Evolutionary conservation across 306 rosid species (phyloP).

Genomic region (Cucurbita maxima): DNA sequence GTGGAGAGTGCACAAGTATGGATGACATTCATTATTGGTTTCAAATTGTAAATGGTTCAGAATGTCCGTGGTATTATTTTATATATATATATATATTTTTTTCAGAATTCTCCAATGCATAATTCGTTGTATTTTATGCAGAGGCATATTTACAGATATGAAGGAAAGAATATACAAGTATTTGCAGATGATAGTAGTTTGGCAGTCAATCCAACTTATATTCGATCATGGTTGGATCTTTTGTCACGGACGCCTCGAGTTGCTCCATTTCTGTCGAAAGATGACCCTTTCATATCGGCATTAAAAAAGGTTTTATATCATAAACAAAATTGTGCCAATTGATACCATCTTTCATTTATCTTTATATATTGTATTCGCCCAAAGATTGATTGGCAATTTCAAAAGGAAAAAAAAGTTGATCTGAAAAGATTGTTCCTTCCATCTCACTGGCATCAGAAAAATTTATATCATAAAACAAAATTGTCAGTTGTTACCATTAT

Average conservation of each 20-base stretch:
- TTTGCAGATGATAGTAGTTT: constrained; percentile 73
- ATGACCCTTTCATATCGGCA: constrained; percentile 60
- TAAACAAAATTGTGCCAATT: not conserved
- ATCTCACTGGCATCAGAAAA: constrained; percentile 42
- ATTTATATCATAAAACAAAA: constrained; percentile 13
- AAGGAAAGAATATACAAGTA: constrained; percentile 58
- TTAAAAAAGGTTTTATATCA: constrained; percentile 61
- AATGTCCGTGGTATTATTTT: not conserved
- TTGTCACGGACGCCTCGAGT: constrained; percentile 85
- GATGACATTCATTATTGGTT: not conserved
- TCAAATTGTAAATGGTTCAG: not conserved
- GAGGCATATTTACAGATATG: constrained; percentile 85
- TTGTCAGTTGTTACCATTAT: not conserved
- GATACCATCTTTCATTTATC: not conserved
- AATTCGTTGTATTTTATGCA: constrained; percentile 28
- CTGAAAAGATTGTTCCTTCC: constrained; percentile 46
- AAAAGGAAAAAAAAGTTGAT: not conserved
- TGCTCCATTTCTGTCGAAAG: constrained; percentile 83
- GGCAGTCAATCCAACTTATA: constrained; percentile 88
- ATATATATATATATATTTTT: not conserved
- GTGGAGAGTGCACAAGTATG: not conserved
- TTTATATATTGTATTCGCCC: not conserved
- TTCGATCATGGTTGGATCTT: constrained; percentile 71
- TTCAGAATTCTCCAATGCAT: constrained; percentile 1
- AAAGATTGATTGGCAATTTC: not conserved